Percentiles rank a stretch among this genome's conserved stretches.
phyloP scores from a whole-genome alignment of 495 filamentous ascomycete species.

The Chlorociboria aeruginascens region DNA sequence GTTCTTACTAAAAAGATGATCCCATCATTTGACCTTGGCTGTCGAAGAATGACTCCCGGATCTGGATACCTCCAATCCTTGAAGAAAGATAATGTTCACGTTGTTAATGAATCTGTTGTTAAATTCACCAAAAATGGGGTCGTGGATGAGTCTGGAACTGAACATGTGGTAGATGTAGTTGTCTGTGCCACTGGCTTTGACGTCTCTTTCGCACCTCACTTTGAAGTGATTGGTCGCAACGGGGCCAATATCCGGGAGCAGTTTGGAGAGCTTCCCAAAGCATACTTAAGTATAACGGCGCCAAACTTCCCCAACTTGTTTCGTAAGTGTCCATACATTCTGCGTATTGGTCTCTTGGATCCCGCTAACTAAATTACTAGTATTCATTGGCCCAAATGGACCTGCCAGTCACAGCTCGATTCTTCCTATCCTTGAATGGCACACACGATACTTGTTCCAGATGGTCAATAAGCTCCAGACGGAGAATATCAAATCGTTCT shows the following conservation, averaged over 20 bases:
- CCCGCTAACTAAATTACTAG: neutral
- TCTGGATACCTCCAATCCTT: constrained; percentile 59
- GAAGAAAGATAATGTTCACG: constrained; percentile 45
- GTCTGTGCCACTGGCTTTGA: constrained; percentile 62
- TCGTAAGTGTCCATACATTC: constrained; percentile 17
- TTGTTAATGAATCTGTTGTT: constrained; percentile 43
- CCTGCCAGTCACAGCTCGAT: constrained; percentile 38
- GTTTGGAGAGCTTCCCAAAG: constrained; percentile 43
- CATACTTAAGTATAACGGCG: constrained; percentile 48
- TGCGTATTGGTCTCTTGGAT: constrained; percentile 1
- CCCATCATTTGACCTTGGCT: constrained; percentile 51
- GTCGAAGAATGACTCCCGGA: constrained; percentile 59
- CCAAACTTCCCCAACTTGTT: constrained; percentile 55
- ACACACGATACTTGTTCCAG: constrained; percentile 46
- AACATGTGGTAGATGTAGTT: constrained; percentile 42
- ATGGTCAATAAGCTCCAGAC: constrained; percentile 45
- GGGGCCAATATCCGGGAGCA: constrained; percentile 37
- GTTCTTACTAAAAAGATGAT: neutral
- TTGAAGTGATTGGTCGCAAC: constrained; percentile 38
- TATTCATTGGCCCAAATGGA: constrained; percentile 43
- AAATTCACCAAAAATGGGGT: constrained; percentile 46
- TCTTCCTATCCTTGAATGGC: constrained; percentile 39
- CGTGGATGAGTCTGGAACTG: constrained; percentile 36
- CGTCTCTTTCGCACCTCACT: constrained; percentile 42
- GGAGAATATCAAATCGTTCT: constrained; percentile 48